phyloP scores from a whole-genome alignment of 164 flowering plant species.

The Chloranthus sessilifolius region DNA sequence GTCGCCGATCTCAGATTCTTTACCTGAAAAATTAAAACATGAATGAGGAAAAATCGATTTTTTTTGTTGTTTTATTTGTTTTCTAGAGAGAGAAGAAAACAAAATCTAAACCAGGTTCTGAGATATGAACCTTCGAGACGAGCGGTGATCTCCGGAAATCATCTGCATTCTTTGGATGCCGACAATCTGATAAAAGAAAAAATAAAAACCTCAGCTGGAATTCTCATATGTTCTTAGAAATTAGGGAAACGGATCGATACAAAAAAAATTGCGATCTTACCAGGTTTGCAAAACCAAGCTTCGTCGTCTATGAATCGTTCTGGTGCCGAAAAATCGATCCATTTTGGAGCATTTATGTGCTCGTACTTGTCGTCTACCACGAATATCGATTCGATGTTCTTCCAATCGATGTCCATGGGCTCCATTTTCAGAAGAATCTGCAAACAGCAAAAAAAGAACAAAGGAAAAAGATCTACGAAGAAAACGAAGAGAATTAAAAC shows the following conservation, averaged over 20 bases:
- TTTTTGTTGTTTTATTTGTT: too few relatives aligned
- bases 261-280: constrained; percentile 22
- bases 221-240: too few relatives aligned
- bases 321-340: constrained; percentile 68
- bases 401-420: constrained; percentile 87
- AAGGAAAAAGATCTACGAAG: not conserved
- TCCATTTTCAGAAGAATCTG: constrained; percentile 45
- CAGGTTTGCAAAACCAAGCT: constrained; percentile 85
- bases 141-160: constrained; percentile 50
- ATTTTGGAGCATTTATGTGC: constrained; percentile 81
- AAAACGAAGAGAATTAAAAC: not conserved
- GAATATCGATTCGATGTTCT: constrained; percentile 54
- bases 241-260: not conserved
- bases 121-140: constrained; percentile 41
- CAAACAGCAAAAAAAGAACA: constrained; percentile 5
- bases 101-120: not conserved
- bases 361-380: constrained; percentile 63
- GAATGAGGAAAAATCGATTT: not conserved
- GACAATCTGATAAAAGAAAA: constrained; percentile 52
- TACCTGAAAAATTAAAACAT: constrained; percentile 17
- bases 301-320: constrained; percentile 44
- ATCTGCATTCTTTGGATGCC: constrained; percentile 72
- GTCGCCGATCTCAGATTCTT: constrained; percentile 25
- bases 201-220: constrained; percentile 1
- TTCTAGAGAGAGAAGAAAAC: not conserved